Percentiles rank a stretch among this genome's conserved stretches.
These are phyloP conservation scores for Hanseniaspora guilliermondii DNA, from an alignment of 805 yeast species.

Conservation along the genomic window DNA sequence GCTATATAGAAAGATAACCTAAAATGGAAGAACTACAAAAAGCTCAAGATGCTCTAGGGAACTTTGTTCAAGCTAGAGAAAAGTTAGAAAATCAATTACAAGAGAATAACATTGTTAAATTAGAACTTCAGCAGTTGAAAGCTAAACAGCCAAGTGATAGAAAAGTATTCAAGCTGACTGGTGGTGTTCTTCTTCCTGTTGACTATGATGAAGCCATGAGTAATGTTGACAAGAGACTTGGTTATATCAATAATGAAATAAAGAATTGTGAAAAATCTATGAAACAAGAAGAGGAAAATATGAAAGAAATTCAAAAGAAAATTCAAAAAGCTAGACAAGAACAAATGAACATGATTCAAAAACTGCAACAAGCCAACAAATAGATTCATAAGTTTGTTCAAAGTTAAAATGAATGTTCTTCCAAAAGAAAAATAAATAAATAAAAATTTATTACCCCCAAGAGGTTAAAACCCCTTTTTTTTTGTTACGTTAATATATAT, in stretches of 20 bases:
- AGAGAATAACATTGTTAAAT: slow-evolving; percentile 79
- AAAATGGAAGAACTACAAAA: slow-evolving; percentile 35
- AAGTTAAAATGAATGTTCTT: too few species aligned
- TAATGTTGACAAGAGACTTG: slow-evolving; percentile 81
- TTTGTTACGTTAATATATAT: not conserved
- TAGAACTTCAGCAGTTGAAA: slow-evolving; percentile 56
- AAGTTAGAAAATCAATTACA: slow-evolving; percentile 86
- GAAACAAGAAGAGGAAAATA: slow-evolving; percentile 28
- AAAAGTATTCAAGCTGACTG: slow-evolving; percentile 77
- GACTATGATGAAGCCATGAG: slow-evolving; percentile 67
- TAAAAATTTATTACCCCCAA: too few species aligned
- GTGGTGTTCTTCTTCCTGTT: slow-evolving; percentile 85
- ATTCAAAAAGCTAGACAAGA: slow-evolving; percentile 44
- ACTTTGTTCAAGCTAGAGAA: slow-evolving; percentile 60
- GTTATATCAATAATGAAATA: slow-evolving; percentile 72
- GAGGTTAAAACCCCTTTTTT: too few species aligned
- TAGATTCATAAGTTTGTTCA: not conserved
- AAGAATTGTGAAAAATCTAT: slow-evolving; percentile 47
- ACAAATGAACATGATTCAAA: slow-evolving; percentile 9
- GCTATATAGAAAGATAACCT: slow-evolving; percentile 21
- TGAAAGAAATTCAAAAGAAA: slow-evolving; percentile 41
- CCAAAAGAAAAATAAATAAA: too few species aligned
- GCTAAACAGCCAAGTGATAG: slow-evolving; percentile 36
- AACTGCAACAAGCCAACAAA: slow-evolving; percentile 7
- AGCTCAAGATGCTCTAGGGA: slow-evolving; percentile 37